phyloP scores from a whole-genome alignment of 164 flowering plant genomes.

The Echeveria elegans region DNA sequence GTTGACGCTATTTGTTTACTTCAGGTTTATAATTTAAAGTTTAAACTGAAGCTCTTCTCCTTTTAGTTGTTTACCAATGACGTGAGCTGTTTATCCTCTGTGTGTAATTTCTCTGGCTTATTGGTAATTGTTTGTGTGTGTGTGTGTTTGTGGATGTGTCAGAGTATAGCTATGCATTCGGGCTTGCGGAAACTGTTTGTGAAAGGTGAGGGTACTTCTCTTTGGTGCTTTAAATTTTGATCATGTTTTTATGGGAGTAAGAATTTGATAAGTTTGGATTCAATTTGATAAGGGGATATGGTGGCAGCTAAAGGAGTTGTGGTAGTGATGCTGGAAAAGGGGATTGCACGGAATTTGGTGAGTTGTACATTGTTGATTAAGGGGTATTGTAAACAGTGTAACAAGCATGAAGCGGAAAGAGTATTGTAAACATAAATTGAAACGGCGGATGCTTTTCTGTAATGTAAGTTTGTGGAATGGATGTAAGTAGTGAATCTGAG shows the following conservation, averaged over 20 bases:
- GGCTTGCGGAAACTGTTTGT: not conserved
- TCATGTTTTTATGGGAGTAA: not conserved
- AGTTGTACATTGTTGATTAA: too few species aligned
- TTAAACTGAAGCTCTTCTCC: not conserved
- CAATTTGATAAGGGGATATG: too few species aligned
- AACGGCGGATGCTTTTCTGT: too few species aligned
- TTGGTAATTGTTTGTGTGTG: not conserved
- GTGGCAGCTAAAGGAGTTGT: too few species aligned
- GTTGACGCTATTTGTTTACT: conserved; percentile 1
- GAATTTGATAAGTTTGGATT: not conserved
- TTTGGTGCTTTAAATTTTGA: not conserved
- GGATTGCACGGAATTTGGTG: too few species aligned
- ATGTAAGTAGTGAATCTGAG: too few species aligned
- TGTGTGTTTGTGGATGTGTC: not conserved
- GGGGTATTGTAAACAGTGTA: too few species aligned
- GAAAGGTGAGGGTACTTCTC: not conserved
- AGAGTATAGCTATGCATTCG: conserved; percentile 4
- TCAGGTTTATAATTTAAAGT: not conserved
- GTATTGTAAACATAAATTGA: too few species aligned
- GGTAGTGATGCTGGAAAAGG: too few species aligned
- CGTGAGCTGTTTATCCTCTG: not conserved
- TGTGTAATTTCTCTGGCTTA: not conserved
- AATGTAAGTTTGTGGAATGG: too few species aligned
- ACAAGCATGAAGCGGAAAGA: too few species aligned
- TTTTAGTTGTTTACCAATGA: not conserved